These are phyloP conservation scores for Acanthamoeba sp. DNA, from an alignment of 208 protist genomes.

Conservation along the genomic window DNA sequence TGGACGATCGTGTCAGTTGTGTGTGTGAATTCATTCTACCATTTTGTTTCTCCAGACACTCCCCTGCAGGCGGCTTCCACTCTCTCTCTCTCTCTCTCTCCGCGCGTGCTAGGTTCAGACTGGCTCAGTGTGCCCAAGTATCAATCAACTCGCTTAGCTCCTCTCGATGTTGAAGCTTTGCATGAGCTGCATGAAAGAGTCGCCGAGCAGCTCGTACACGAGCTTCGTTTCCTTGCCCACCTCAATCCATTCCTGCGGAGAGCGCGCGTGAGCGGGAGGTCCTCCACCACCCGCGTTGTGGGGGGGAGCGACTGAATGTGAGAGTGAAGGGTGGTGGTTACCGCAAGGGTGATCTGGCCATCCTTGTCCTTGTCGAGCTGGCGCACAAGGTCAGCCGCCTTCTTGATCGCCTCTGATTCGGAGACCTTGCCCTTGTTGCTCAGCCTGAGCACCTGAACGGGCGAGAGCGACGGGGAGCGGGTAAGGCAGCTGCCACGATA, in stretches of 20 bases:
- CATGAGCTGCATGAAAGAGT: slow-evolving; percentile 54
- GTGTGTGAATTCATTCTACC: too few species aligned
- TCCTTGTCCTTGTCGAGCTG: slow-evolving; percentile 70
- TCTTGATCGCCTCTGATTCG: slow-evolving; percentile 40
- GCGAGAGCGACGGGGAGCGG: neutral
- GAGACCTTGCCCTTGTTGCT: slow-evolving; percentile 58
- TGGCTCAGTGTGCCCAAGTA: too few species aligned
- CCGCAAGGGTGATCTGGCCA: slow-evolving; percentile 25
- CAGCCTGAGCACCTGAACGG: slow-evolving; percentile 10
- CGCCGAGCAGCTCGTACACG: slow-evolving; percentile 55
- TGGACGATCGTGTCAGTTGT: too few species aligned
- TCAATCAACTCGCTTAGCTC: too few species aligned
- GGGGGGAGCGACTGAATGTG: too few species aligned
- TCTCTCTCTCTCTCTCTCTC: too few species aligned
- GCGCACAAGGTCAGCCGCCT: slow-evolving; percentile 44
- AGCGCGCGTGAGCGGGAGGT: neutral
- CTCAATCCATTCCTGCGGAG: slow-evolving; percentile 37
- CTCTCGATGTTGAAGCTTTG: slow-evolving; percentile 43
- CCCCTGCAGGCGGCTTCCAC: too few species aligned
- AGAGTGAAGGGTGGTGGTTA: neutral
- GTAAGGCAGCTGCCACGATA: too few species aligned
- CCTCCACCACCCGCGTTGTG: too few species aligned
- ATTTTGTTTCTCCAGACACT: too few species aligned
- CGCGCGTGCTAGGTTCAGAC: too few species aligned
- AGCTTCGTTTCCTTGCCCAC: slow-evolving; percentile 47